phyloP scores from a whole-genome alignment of 2,329 filamentous ascomycete genomes.

The Neopestalotiopsis sp. region DNA sequence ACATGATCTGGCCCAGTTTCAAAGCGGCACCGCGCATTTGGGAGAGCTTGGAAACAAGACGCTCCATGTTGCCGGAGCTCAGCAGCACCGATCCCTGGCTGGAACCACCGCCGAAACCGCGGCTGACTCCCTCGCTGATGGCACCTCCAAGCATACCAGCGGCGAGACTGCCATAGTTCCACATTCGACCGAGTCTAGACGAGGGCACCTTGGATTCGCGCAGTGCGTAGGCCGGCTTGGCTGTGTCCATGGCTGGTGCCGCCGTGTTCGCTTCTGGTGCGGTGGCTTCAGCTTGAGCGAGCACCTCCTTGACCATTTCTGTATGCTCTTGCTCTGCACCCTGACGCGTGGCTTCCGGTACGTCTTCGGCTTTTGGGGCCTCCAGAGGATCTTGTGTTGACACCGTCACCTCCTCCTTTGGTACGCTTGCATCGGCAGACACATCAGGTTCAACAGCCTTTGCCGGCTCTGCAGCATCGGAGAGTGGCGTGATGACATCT shows the following conservation, averaged over 20 bases:
- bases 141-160: constrained; percentile 96
- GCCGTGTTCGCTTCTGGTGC: constrained; percentile 17
- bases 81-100: constrained; percentile 80
- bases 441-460: no score
- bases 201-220: constrained; percentile 90
- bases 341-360: constrained; percentile 8
- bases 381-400: not conserved
- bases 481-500: not conserved
- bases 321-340: constrained; percentile 28
- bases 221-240: constrained; percentile 64
- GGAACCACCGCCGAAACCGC: constrained; percentile 73
- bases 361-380: not conserved
- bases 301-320: constrained; percentile 28
- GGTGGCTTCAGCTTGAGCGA: constrained; percentile 29
- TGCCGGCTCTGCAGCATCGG: not conserved
- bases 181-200: constrained; percentile 82
- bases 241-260: constrained; percentile 21
- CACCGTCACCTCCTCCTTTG: not conserved
- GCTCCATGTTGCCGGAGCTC: constrained; percentile 88
- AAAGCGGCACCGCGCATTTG: constrained; percentile 97
- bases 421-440: not conserved
- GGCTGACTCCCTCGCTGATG: constrained; percentile 81
- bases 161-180: constrained; percentile 93
- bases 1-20: constrained; percentile 97
- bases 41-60: constrained; percentile 89